Base-by-base conservation (phyloP, 2,329 filamentous ascomycete genomes). In the Aureobasidium sp. region DNA sequence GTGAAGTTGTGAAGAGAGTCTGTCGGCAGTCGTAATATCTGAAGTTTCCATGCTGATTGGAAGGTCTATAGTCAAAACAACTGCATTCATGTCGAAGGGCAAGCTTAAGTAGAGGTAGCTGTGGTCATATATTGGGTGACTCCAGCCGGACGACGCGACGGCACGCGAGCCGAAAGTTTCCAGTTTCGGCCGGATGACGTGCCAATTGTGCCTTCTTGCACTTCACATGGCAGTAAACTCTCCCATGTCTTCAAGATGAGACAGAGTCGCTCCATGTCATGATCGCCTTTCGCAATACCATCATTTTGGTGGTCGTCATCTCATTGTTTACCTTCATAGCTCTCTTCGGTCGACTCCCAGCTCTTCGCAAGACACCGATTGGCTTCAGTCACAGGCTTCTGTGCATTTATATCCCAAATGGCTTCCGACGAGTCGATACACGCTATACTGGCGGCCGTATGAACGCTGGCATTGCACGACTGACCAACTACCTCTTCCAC, bases 301-400 rank as follows among this genome's bases (percentile, higher is more conserved):
- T 83, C 61, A 70, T 88, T 53, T 79, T 82, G 59, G 83, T 96
- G 57, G 74, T 94, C 39, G 78, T 81, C 55, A 84, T 97, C 65
- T 91, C 90, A 2, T 86, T 91, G 63, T 79, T 95, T 71, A 90
- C 90, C 50, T 97, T 97, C 75, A 83, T 97, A 62, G 89, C 91
- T 49, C 90, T 99, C 69, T 99, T 99, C 73, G 94, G 94, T 41
- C 86, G 90, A 67, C 79, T 97, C 5, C 94, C 94, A 42, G 85
- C 86, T 39, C 78, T 96, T 53, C 83, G 93, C 71, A 90, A 88
- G 73, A 97, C 94, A 0, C 94, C 94, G 0, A 87, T 99, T 66
- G 90, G 90, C 45, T 87, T 86, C 74, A 78, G 96, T 15, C 84
- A 97, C 72, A 85, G 86, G 59, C 74, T 90, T 30, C 77, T 97